phyloP scores from a whole-genome alignment of 163 green algal genomes.

The Chlamydomonas reinhardtii region DNA sequence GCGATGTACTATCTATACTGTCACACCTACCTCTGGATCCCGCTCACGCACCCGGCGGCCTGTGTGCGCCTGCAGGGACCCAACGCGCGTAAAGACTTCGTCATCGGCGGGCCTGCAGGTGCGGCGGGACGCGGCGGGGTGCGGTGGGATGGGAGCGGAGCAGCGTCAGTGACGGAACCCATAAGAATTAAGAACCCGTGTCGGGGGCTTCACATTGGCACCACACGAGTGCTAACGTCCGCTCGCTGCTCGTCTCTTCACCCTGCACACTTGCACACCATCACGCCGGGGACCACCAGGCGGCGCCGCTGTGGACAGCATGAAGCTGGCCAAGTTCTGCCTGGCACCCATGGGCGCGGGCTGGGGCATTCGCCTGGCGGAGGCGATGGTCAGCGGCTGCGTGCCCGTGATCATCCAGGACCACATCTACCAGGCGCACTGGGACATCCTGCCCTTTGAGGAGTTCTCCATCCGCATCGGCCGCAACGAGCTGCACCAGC shows the following conservation, averaged over 20 bases:
- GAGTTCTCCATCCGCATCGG: slow-evolving; percentile 35
- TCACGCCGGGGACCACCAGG: too few species aligned
- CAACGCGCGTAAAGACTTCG: slow-evolving; percentile 2
- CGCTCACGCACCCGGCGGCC: too few species aligned
- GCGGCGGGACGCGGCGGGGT: too few species aligned
- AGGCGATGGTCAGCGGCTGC: slow-evolving; percentile 24
- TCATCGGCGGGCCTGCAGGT: neutral
- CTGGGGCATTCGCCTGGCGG: slow-evolving; percentile 40
- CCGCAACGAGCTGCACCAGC: neutral
- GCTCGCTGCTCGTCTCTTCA: too few species aligned
- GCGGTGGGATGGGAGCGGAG: too few species aligned
- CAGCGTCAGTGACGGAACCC: too few species aligned
- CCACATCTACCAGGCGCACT: slow-evolving; percentile 36
- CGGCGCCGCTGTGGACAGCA: neutral
- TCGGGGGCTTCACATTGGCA: too few species aligned
- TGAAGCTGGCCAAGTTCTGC: neutral
- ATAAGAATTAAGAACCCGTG: too few species aligned
- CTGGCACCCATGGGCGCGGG: slow-evolving; percentile 37
- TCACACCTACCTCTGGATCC: too few species aligned
- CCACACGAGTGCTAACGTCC: too few species aligned
- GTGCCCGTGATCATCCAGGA: slow-evolving; percentile 42
- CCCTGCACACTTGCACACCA: too few species aligned
- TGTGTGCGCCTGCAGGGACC: neutral
- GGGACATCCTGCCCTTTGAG: slow-evolving; percentile 41
- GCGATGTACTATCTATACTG: too few species aligned